These are phyloP conservation scores for Crithidia sp. DNA, from an alignment of 208 protist species.

Conservation along the genomic window DNA sequence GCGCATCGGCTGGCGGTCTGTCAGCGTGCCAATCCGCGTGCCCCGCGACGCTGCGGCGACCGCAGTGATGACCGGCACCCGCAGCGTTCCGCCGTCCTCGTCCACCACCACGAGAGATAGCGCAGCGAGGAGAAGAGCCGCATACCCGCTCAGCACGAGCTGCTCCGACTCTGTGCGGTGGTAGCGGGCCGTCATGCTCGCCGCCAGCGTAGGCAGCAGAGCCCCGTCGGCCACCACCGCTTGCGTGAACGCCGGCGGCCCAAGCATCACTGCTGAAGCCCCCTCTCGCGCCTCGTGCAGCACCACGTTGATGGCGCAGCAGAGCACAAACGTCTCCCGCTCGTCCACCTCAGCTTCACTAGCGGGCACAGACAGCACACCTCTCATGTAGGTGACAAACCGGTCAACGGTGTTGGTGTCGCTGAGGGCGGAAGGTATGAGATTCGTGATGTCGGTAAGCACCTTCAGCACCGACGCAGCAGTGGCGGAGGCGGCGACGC, in stretches of 20 bases:
- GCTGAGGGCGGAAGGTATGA: constrained; percentile 28
- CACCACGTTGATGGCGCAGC: constrained; percentile 79
- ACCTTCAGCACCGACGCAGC: constrained; percentile 48
- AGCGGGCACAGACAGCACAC: background rate
- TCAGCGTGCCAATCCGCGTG: constrained; percentile 25
- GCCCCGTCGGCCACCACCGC: constrained; percentile 5
- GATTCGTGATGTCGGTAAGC: constrained; percentile 70
- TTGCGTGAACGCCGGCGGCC: constrained; percentile 11
- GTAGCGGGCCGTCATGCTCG: constrained; percentile 45
- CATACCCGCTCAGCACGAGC: constrained; percentile 83
- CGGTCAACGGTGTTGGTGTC: background rate
- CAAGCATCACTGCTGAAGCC: background rate
- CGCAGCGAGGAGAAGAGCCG: constrained; percentile 71
- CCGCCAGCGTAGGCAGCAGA: constrained; percentile 13
- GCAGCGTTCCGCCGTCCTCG: constrained; percentile 29
- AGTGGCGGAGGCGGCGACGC: background rate
- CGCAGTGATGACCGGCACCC: constrained; percentile 69
- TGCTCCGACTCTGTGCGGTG: constrained; percentile 43
- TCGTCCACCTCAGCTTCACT: constrained; percentile 22
- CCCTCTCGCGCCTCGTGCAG: constrained; percentile 48
- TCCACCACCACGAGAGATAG: constrained; percentile 48
- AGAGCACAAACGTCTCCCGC: constrained; percentile 57
- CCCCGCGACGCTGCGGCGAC: constrained; percentile 46
- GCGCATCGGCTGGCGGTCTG: constrained; percentile 58
- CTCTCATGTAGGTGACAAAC: constrained; percentile 3